phyloP scores from a whole-genome alignment of 2,329 filamentous ascomycete genomes.

The Colletotrichum sojae region DNA sequence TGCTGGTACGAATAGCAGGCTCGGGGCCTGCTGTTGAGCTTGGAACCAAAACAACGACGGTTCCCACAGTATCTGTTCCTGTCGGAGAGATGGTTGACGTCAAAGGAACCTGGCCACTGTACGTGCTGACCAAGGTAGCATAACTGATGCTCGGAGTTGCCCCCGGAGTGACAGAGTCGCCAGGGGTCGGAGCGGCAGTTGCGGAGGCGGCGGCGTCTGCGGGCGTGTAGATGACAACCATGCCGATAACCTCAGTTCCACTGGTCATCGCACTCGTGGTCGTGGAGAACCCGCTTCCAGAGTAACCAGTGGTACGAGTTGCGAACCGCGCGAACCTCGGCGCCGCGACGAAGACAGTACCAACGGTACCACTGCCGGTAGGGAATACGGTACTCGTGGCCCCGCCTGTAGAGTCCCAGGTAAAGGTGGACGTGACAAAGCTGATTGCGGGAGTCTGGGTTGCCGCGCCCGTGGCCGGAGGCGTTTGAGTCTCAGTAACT shows the following conservation, averaged over 20 bases:
- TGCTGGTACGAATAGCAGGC: conserved; percentile 22
- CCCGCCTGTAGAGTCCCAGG: conserved; percentile 23
- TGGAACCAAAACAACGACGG: conserved; percentile 21
- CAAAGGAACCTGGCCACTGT: conserved; percentile 13
- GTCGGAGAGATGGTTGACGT: conserved; percentile 28
- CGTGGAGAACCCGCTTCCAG: background rate
- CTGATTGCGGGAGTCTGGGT: background rate
- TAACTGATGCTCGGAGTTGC: background rate
- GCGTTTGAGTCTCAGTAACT: too few species aligned
- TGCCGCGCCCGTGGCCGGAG: too few species aligned
- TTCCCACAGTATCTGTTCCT: conserved; percentile 11
- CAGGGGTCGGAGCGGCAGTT: background rate
- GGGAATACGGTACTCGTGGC: conserved; percentile 18
- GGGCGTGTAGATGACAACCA: conserved; percentile 20
- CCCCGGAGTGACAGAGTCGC: background rate
- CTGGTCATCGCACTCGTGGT: conserved; percentile 12
- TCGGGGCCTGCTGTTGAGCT: conserved; percentile 10
- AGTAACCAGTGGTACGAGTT: conserved; percentile 5
- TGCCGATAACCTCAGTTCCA: conserved; percentile 24
- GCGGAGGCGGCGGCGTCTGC: background rate
- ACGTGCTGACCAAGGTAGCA: conserved; percentile 31
- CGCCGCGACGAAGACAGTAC: conserved; percentile 5
- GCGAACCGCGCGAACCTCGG: conserved; percentile 14
- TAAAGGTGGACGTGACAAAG: background rate
- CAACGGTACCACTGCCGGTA: conserved; percentile 1